Evolutionary conservation across 768 basidiomycete species (phyloP).

Genomic region (Jaapia argillacea): DNA sequence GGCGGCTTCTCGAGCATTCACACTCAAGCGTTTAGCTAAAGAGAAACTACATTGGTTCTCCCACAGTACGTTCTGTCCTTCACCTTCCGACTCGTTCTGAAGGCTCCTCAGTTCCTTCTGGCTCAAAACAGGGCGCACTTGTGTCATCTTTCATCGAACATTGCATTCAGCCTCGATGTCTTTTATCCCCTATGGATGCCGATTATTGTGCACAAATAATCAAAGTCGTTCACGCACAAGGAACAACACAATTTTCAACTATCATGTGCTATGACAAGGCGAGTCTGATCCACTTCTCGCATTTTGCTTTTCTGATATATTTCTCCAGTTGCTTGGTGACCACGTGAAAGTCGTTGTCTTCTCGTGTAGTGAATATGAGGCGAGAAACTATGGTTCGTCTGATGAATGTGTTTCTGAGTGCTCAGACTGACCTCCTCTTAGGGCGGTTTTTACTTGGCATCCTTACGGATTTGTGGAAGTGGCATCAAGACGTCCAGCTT

Average conservation of each 20-base stretch:
- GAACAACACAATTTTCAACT: constrained; percentile 86
- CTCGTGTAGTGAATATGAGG: constrained; percentile 94
- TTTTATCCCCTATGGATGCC: constrained; percentile 96
- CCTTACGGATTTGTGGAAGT: constrained; percentile 66
- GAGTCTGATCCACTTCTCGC: constrained; percentile 7
- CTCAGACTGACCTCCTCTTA: constrained; percentile 18
- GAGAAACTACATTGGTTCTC: constrained; percentile 84
- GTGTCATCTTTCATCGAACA: constrained; percentile 70
- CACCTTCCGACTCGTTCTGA: too few species aligned
- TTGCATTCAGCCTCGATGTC: constrained; percentile 85
- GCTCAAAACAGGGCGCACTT: constrained; percentile 39
- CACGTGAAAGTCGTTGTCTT: constrained; percentile 80
- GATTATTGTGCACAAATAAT: constrained; percentile 91
- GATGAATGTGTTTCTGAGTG: constrained; percentile 1
- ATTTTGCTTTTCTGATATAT: background rate
- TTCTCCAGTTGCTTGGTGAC: constrained; percentile 71
- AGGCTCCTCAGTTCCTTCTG: too few species aligned
- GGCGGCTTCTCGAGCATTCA: constrained; percentile 58
- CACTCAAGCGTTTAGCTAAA: constrained; percentile 62
- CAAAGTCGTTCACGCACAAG: constrained; percentile 75
- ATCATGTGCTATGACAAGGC: constrained; percentile 81
- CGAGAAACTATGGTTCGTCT: constrained; percentile 77
- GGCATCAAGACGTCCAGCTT: constrained; percentile 68
- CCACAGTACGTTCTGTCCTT: constrained; percentile 32
- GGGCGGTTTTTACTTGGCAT: constrained; percentile 83